A percentile compares a stretch with the other conserved stretches of the same genome.
Conservation (phyloP, 768 basidiomycete species). For the Tylopilus rubrobrunneus region DNA sequence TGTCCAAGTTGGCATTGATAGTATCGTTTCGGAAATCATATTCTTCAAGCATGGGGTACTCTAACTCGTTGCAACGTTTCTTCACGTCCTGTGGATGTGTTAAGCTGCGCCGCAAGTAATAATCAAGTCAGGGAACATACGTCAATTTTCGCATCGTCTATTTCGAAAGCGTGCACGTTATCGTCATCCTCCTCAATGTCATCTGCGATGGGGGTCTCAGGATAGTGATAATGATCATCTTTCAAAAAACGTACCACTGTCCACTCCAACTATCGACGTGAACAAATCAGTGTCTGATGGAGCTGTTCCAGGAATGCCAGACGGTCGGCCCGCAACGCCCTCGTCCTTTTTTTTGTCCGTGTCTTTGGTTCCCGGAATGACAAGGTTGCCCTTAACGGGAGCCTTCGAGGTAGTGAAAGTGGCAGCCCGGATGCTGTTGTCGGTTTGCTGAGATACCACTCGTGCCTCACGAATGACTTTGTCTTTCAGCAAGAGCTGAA, state of each 20-base stretch:
- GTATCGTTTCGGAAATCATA: conserved; percentile 99
- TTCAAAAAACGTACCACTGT: conserved; percentile 55
- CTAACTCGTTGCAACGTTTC: conserved; percentile 92
- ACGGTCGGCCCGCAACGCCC: conserved; percentile 31
- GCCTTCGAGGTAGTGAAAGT: conserved; percentile 80
- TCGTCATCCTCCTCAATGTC: conserved; percentile 98
- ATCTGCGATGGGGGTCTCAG: conserved; percentile 45
- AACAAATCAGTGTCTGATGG: conserved; percentile 75
- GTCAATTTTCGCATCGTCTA: conserved; percentile 91
- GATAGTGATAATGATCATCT: not conserved
- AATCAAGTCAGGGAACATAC: conserved; percentile 38
- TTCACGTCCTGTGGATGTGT: conserved; percentile 73
- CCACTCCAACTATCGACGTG: conserved; percentile 94
- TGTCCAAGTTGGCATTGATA: conserved; percentile 93
- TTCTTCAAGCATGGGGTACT: conserved; percentile 98
- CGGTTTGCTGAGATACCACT: conserved; percentile 62
- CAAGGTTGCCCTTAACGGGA: conserved; percentile 74
- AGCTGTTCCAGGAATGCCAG: conserved; percentile 25
- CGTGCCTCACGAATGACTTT: conserved; percentile 79
- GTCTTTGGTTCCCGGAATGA: conserved; percentile 84
- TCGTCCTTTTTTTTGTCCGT: conserved; percentile 70
- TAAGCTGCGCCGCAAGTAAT: not conserved
- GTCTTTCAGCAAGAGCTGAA: conserved; percentile 86
- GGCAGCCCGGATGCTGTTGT: conserved; percentile 70
- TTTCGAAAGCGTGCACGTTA: conserved; percentile 95